Conservation (phyloP, 2,329 filamentous ascomycete species). For the Colletotrichum echinochloae region DNA sequence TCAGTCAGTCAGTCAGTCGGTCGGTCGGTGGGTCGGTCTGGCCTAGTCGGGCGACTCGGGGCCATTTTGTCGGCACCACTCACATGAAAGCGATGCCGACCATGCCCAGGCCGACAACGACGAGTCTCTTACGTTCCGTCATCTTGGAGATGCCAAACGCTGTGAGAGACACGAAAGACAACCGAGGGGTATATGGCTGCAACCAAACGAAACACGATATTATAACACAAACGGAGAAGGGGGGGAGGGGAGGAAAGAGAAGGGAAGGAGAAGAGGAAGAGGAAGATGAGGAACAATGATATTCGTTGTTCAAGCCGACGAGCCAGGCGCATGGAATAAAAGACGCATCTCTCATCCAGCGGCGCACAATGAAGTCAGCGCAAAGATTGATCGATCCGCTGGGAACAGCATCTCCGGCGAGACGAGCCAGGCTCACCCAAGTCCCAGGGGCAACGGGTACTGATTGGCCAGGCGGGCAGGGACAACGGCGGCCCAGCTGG, state of each 20-base stretch:
- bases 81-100: conserved; percentile 91
- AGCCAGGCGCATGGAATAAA: background rate
- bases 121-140: conserved; percentile 72
- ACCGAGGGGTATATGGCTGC: background rate
- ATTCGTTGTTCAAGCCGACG: background rate
- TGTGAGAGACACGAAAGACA: conserved; percentile 4
- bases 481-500: conserved; percentile 7
- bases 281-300: background rate
- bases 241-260: background rate
- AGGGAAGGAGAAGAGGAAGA: background rate
- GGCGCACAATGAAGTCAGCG: conserved; percentile 34
- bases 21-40: too few species aligned
- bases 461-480: conserved; percentile 24
- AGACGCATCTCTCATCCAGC: conserved; percentile 15
- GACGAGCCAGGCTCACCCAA: conserved; percentile 6
- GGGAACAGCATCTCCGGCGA: conserved; percentile 40
- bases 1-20: background rate
- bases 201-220: background rate
- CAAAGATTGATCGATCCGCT: conserved; percentile 25
- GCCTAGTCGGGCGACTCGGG: background rate
- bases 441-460: background rate
- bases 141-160: conserved; percentile 47
- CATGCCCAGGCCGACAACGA: conserved; percentile 92
- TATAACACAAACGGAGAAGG: background rate
- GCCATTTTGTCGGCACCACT: conserved; percentile 56